Evolutionary conservation across 805 yeast species (phyloP), one percentile per base, ranked within the genome.

Genomic region (Pichia manshurica): DNA sequence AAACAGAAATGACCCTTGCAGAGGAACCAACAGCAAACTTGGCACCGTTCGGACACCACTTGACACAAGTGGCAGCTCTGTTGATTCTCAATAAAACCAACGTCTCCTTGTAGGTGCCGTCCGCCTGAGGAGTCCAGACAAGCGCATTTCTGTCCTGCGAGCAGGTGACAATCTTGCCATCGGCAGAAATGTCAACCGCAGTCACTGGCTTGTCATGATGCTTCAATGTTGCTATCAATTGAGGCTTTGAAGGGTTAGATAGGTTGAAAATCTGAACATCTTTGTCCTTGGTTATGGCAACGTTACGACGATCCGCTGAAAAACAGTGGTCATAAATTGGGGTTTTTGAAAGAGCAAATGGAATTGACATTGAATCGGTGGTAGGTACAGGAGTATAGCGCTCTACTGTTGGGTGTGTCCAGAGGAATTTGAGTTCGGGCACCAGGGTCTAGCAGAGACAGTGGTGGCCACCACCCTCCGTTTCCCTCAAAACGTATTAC

Each of bases 1-100:
- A 93, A 43, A 93, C 86, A 9, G 98, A 96, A 66, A 93, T 83
- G 53, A 86, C 84, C 51, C 98, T 74, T 39, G 96, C 97, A 41
- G 96, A 88, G 2, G 96, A 86, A 0, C 97, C 99, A 42, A 91
- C 98, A 1, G 99, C 99, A 68, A 93, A 93, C 71, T 93, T 93
- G 61, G 70, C 71, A n/a, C 96, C 98, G 56, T 78, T 79, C 19
- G 98, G 97, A 9, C 96, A 85, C 99, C 99, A 93, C 57, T 81
- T 78, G 44, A 89, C 96, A 56, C 79, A 78, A 2, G 98, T 93
- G 6, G 99, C 99, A 23, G 98, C 96, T 51, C 98, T 78, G 66
- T 84, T 87, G 69, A 93, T 88, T 64, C 99, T 80, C 63, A 95
- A 75, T 48, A 95, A 74, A 23, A 93, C 99, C 60, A 93, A 74